A percentile compares a stretch with the other conserved stretches of the same genome.
phyloP scores from a whole-genome alignment of 176 grass and related monocot genomes.

The Pontederia crassipes region DNA sequence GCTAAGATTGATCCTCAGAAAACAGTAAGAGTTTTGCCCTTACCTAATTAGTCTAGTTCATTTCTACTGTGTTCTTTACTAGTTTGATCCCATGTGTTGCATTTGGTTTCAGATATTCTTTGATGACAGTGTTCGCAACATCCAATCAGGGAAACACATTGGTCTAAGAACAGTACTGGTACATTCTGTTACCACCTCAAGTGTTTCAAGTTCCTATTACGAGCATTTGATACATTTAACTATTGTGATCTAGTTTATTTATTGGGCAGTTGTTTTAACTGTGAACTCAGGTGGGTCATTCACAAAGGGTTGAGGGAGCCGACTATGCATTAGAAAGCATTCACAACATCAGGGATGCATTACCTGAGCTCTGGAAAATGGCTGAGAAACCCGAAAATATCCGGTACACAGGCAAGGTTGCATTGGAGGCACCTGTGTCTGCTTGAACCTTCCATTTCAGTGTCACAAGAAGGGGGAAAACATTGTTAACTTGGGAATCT shows the following conservation, averaged over 20 bases:
- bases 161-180: conserved; percentile 74
- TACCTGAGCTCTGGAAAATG: conserved; percentile 49
- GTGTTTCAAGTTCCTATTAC: too few relatives aligned
- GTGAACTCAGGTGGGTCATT: conserved; percentile 36
- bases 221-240: background rate
- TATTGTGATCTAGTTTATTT: background rate
- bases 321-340: conserved; percentile 59
- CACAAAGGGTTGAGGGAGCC: conserved; percentile 27
- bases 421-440: background rate
- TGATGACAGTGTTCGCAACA: conserved; percentile 76
- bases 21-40: conserved; percentile 35
- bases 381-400: background rate
- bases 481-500: too few relatives aligned
- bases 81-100: background rate
- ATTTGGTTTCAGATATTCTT: conserved; percentile 58
- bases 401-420: background rate
- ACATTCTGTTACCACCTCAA: background rate
- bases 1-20: conserved; percentile 58
- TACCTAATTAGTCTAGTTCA: background rate
- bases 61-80: background rate
- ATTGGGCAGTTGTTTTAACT: background rate
- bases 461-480: too few relatives aligned
- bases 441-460: background rate
- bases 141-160: conserved; percentile 59
- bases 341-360: conserved; percentile 54